phyloP scores from a whole-genome alignment of 257 asterid genomes.

The Forsythia suspensa region DNA sequence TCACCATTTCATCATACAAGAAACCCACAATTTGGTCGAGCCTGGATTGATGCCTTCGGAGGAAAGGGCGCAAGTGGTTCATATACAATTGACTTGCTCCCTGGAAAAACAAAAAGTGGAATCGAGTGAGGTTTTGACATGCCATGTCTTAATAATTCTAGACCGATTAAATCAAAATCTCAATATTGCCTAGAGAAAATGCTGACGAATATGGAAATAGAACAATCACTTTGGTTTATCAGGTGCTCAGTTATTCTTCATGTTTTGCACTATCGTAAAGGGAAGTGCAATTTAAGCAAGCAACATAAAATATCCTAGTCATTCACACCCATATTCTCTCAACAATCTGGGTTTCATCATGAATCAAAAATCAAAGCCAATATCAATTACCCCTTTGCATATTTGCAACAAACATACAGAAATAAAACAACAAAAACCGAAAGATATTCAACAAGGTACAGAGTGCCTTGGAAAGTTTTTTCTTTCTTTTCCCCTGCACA shows the following conservation, averaged over 20 bases:
- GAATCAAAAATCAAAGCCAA: background rate
- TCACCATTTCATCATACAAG: slow-evolving; percentile 75
- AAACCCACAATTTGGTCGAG: slow-evolving; percentile 61
- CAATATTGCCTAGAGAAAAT: background rate
- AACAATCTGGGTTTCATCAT: background rate
- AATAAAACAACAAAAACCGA: background rate
- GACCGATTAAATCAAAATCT: background rate
- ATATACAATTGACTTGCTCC: slow-evolving; percentile 78
- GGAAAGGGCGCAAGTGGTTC: slow-evolving; percentile 76
- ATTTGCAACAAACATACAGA: background rate
- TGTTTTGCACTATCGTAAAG: slow-evolving; percentile 6
- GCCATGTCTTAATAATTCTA: background rate
- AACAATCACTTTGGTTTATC: slow-evolving; percentile 5
- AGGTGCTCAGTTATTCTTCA: background rate
- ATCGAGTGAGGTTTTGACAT: background rate
- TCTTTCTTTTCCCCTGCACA: background rate
- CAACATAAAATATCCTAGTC: background rate
- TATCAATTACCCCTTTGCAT: too few relatives aligned
- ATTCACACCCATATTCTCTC: background rate
- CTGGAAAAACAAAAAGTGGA: slow-evolving; percentile 39
- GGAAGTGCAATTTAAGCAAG: background rate
- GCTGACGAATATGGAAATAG: background rate
- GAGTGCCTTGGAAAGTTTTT: background rate
- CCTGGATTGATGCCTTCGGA: slow-evolving; percentile 64
- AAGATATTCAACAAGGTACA: background rate